phyloP scores from a whole-genome alignment of 2,329 filamentous ascomycete species.

The Epichloe gansuensis region DNA sequence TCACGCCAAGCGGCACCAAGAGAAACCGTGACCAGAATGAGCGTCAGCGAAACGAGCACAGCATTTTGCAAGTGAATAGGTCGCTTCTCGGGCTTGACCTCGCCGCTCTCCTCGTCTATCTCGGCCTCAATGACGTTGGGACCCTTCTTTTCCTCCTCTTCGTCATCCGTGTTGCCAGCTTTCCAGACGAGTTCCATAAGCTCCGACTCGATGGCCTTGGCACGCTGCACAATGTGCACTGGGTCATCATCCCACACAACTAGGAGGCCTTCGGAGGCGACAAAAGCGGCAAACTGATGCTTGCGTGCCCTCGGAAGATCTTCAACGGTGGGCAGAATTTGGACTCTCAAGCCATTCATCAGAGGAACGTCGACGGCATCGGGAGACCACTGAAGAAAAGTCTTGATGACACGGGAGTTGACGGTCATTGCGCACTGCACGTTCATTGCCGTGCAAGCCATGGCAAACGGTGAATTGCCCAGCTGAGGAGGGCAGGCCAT shows the following conservation, averaged over 20 bases:
- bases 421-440: slow-evolving; percentile 71
- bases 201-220: slow-evolving; percentile 60
- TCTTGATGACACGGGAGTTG: slow-evolving; percentile 67
- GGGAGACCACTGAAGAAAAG: slow-evolving; percentile 60
- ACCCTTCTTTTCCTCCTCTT: slow-evolving; percentile 37
- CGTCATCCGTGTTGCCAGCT: slow-evolving; percentile 41
- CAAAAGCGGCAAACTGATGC: slow-evolving; percentile 69
- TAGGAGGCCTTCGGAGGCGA: slow-evolving; percentile 56
- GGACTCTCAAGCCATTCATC: slow-evolving; percentile 63
- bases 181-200: slow-evolving; percentile 70
- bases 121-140: slow-evolving; percentile 36
- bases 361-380: slow-evolving; percentile 63
- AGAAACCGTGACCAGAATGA: slow-evolving; percentile 51
- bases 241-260: slow-evolving; percentile 77
- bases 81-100: slow-evolving; percentile 49
- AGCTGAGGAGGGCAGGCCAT: slow-evolving; percentile 59
- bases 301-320: slow-evolving; percentile 60
- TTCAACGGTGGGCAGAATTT: slow-evolving; percentile 59
- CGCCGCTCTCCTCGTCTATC: slow-evolving; percentile 60
- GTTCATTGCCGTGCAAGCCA: slow-evolving; percentile 55
- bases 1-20: slow-evolving; percentile 58
- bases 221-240: slow-evolving; percentile 54
- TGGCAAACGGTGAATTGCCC: slow-evolving; percentile 47
- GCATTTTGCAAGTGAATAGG: slow-evolving; percentile 59
- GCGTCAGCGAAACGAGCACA: slow-evolving; percentile 51